A percentile compares a stretch with the other conserved stretches of the same genome.
Conservation (phyloP, 2,329 filamentous ascomycete genomes). For the Metarhizium robertsii region DNA sequence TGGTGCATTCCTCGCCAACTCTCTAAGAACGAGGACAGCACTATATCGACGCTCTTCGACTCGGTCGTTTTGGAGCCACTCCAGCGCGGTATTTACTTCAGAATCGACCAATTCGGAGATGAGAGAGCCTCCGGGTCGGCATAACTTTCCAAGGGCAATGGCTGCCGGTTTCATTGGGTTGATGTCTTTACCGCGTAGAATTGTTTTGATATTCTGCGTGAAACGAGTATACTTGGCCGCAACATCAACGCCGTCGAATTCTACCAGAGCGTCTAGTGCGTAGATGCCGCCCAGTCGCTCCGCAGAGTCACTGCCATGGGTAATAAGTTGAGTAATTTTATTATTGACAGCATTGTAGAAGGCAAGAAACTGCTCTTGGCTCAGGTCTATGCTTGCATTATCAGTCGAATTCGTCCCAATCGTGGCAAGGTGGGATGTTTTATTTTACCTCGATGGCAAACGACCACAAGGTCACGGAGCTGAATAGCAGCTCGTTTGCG, state of each 20-base stretch:
- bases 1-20: slow-evolving; percentile 84
- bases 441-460: slow-evolving; percentile 43
- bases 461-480: slow-evolving; percentile 44
- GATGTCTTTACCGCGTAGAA: slow-evolving; percentile 84
- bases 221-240: slow-evolving; percentile 92
- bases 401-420: background rate
- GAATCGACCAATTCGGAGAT: slow-evolving; percentile 95
- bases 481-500: slow-evolving; percentile 43
- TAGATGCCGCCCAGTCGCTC: slow-evolving; percentile 89
- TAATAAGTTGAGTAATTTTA: slow-evolving; percentile 57
- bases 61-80: slow-evolving; percentile 93
- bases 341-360: slow-evolving; percentile 50
- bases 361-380: slow-evolving; percentile 62
- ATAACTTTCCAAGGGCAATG: slow-evolving; percentile 79
- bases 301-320: slow-evolving; percentile 75
- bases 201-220: slow-evolving; percentile 77
- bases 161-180: slow-evolving; percentile 86
- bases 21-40: slow-evolving; percentile 81
- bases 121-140: slow-evolving; percentile 82
- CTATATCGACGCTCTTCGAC: slow-evolving; percentile 91
- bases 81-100: slow-evolving; percentile 90
- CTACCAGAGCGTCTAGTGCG: slow-evolving; percentile 84
- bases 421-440: background rate
- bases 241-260: slow-evolving; percentile 91
- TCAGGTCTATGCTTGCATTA: slow-evolving; percentile 49